Percentiles rank a stretch among this genome's conserved stretches.
phyloP scores from a whole-genome alignment of 306 rosid genomes.

The Rubus parviflorus region DNA sequence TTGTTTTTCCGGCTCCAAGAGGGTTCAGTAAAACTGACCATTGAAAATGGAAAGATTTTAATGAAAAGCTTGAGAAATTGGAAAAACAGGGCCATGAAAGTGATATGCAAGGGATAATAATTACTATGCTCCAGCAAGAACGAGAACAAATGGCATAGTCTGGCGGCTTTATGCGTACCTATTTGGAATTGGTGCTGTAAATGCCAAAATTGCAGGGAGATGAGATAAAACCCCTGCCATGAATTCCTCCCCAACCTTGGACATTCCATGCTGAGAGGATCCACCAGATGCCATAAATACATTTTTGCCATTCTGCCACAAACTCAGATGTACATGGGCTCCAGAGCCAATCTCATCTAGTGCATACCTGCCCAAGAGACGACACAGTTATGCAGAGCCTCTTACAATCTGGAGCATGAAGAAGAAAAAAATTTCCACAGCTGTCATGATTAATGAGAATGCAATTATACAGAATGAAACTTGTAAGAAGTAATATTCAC shows the following conservation, averaged over 20 bases:
- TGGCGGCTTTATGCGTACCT: constrained; percentile 40
- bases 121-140: not conserved
- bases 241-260: constrained; percentile 68
- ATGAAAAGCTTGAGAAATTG: not conserved
- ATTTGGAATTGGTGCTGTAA: constrained; percentile 80
- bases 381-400: constrained; percentile 18
- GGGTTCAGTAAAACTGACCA: not conserved
- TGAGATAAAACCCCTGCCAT: constrained; percentile 91
- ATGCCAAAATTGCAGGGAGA: constrained; percentile 74
- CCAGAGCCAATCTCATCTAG: constrained; percentile 90
- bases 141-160: not conserved
- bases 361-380: constrained; percentile 54
- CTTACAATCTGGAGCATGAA: not conserved
- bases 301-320: constrained; percentile 73
- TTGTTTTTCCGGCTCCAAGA: not conserved
- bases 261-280: constrained; percentile 70
- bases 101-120: not conserved
- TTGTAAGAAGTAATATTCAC: not conserved
- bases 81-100: not conserved
- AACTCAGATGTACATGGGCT: constrained; percentile 84
- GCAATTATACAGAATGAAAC: not conserved
- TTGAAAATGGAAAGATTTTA: not conserved
- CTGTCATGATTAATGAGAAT: not conserved
- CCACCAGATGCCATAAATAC: constrained; percentile 67
- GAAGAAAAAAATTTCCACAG: constrained; percentile 6